A percentile compares a stretch with the other conserved stretches of the same genome.
phyloP scores from a whole-genome alignment of 768 basidiomycete species.

The Calocybe cyanea region DNA sequence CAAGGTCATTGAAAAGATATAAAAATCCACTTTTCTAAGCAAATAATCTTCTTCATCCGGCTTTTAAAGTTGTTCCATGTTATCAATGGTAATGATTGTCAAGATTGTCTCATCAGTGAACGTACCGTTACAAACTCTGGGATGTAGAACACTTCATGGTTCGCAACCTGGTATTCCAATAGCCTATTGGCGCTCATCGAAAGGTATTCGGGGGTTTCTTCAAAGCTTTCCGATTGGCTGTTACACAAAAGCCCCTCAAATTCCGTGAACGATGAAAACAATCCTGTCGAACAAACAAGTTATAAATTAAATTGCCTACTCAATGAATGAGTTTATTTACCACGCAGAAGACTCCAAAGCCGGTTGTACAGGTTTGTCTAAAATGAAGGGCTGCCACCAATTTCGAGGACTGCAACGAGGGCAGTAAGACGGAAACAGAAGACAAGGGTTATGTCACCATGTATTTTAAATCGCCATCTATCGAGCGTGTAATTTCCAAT shows the following conservation, averaged over 20 bases:
- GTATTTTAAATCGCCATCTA: neutral
- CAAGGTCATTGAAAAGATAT: slow-evolving; percentile 2
- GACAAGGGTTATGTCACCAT: neutral
- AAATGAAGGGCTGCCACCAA: no score
- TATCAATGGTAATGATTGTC: neutral
- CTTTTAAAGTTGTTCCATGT: slow-evolving; percentile 20
- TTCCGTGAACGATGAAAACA: no score
- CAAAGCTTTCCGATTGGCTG: no score
- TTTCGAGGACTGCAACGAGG: neutral
- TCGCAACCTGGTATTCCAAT: slow-evolving; percentile 29
- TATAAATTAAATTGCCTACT: no score
- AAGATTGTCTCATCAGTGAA: slow-evolving; percentile 8
- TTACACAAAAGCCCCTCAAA: neutral
- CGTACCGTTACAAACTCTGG: slow-evolving; percentile 67
- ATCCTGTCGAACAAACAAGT: no score
- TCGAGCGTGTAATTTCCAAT: no score
- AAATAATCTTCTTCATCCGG: slow-evolving; percentile 74
- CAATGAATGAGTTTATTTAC: no score
- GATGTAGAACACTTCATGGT: slow-evolving; percentile 58
- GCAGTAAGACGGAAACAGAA: neutral
- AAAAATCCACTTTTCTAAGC: slow-evolving; percentile 58
- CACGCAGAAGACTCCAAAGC: no score
- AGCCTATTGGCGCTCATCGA: slow-evolving; percentile 14
- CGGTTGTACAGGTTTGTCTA: no score
- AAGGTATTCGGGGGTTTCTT: neutral